A percentile compares a stretch with the other conserved stretches of the same genome.
Conservation (phyloP, 768 basidiomycete species). For the Kwoniella shandongensis region DNA sequence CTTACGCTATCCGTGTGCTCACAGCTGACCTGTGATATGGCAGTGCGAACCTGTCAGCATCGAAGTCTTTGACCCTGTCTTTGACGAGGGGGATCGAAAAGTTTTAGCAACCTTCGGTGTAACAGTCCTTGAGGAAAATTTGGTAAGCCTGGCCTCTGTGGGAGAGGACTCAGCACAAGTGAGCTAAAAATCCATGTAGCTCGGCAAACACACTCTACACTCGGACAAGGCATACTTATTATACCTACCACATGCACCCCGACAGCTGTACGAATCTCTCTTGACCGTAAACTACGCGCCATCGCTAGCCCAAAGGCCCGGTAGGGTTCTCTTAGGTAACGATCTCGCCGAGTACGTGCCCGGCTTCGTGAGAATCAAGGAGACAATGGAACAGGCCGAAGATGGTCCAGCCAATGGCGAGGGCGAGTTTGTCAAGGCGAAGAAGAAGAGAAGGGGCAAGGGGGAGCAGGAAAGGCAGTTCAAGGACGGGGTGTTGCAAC, state of each 20-base stretch:
- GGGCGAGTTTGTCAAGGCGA: conserved; percentile 36
- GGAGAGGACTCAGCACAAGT: background rate
- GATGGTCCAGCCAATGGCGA: background rate
- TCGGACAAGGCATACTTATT: conserved; percentile 28
- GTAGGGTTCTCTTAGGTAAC: conserved; percentile 38
- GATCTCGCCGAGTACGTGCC: conserved; percentile 40
- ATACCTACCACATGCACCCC: conserved; percentile 43
- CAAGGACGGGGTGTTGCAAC: conserved; percentile 34
- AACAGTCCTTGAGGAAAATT: conserved; percentile 24
- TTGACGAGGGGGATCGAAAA: conserved; percentile 30
- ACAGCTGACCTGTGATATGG: background rate
- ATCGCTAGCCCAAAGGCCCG: conserved; percentile 6
- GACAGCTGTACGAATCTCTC: conserved; percentile 38
- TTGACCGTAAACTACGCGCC: conserved; percentile 30
- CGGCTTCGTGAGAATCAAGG: conserved; percentile 12
- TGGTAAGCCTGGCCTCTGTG: conserved; percentile 34
- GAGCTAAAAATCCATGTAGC: conserved; percentile 11
- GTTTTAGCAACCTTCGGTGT: conserved; percentile 23
- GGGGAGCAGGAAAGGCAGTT: background rate
- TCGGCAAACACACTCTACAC: conserved; percentile 27
- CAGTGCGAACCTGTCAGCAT: conserved; percentile 15
- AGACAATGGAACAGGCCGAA: background rate
- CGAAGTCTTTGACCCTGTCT: conserved; percentile 38
- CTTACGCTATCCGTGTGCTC: background rate
- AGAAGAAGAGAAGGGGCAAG: conserved; percentile 41